phyloP scores from a whole-genome alignment of 2,329 filamentous ascomycete genomes.

The Lachnellula hyalina region DNA sequence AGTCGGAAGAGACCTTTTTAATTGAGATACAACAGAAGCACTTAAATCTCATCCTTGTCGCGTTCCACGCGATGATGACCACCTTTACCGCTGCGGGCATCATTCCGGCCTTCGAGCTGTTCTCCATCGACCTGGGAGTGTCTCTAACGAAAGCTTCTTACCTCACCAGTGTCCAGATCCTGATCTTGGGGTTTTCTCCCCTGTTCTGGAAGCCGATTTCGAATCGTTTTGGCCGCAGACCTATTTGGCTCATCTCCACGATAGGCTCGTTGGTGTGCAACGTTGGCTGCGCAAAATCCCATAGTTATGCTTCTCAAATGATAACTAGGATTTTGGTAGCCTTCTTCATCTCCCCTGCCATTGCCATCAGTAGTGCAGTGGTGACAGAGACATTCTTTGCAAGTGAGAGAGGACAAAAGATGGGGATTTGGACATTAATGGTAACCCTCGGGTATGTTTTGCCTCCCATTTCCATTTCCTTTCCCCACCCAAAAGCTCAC shows the following conservation, averaged over 20 bases:
- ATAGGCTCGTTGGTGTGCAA: conserved; percentile 43
- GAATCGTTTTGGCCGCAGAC: conserved; percentile 45
- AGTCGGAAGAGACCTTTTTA: neutral
- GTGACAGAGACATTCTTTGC: conserved; percentile 53
- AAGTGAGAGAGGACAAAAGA: conserved; percentile 44
- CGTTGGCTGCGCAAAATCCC: conserved; percentile 45
- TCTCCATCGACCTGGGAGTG: conserved; percentile 41
- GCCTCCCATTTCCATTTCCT: neutral
- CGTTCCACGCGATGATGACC: conserved; percentile 47
- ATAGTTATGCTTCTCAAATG: conserved; percentile 42
- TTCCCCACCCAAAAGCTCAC: neutral
- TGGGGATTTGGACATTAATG: conserved; percentile 48
- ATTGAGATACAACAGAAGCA: conserved; percentile 35
- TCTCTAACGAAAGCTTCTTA: conserved; percentile 42
- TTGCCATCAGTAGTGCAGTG: conserved; percentile 48
- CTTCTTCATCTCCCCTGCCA: conserved; percentile 50
- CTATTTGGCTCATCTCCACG: conserved; percentile 45
- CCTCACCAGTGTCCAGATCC: conserved; percentile 48
- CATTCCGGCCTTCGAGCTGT: conserved; percentile 44
- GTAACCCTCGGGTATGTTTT: conserved; percentile 14
- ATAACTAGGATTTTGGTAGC: conserved; percentile 43
- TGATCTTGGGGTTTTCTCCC: conserved; percentile 44
- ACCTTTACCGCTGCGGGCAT: conserved; percentile 47
- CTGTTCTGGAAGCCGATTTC: conserved; percentile 50
- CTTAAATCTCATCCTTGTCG: conserved; percentile 44